Percentiles rank a stretch among this genome's conserved stretches.
Evolutionary conservation across 164 flowering plant species (phyloP).

Genomic region (Aristolochia fimbriata): DNA sequence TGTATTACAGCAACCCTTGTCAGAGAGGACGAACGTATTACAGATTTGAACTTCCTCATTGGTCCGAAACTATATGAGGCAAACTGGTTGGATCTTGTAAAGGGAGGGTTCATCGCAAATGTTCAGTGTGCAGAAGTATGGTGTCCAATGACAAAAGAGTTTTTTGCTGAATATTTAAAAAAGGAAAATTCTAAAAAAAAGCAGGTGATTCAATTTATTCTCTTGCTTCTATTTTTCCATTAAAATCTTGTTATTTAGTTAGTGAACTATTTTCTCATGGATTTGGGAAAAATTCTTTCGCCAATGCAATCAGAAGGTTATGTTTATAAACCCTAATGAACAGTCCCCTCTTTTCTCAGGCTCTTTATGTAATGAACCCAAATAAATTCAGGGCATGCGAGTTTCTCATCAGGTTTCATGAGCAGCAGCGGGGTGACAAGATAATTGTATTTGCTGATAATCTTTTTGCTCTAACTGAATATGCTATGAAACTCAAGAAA

Average conservation of each 20-base stretch:
- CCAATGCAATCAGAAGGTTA: too few relatives aligned
- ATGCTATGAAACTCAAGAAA: constrained; percentile 89
- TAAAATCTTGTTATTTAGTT: too few relatives aligned
- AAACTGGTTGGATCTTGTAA: constrained; percentile 95
- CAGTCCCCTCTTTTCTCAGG: constrained; percentile 25
- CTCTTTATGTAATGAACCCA: constrained; percentile 99
- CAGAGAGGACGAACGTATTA: constrained; percentile 96
- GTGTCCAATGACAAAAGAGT: constrained; percentile 99
- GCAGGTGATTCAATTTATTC: constrained; percentile 34
- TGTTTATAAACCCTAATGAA: too few relatives aligned
- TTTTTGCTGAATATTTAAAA: constrained; percentile 89
- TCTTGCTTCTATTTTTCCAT: too few relatives aligned
- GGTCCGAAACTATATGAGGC: constrained; percentile 99
- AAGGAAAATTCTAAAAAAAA: constrained; percentile 94
- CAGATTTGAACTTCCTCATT: constrained; percentile 96
- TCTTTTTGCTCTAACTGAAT: constrained; percentile 91
- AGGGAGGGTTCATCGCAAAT: constrained; percentile 95
- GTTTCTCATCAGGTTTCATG: constrained; percentile 89
- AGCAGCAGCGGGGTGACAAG: constrained; percentile 90
- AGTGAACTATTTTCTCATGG: too few relatives aligned
- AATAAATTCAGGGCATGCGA: constrained; percentile 98
- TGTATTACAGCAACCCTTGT: constrained; percentile 77
- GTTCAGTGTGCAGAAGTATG: constrained; percentile 99
- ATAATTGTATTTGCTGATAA: constrained; percentile 97
- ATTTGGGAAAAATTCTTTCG: too few relatives aligned